Evolutionary conservation across 2,329 filamentous ascomycete genomes (phyloP).

Genomic region (Fusarium avenaceum): DNA sequence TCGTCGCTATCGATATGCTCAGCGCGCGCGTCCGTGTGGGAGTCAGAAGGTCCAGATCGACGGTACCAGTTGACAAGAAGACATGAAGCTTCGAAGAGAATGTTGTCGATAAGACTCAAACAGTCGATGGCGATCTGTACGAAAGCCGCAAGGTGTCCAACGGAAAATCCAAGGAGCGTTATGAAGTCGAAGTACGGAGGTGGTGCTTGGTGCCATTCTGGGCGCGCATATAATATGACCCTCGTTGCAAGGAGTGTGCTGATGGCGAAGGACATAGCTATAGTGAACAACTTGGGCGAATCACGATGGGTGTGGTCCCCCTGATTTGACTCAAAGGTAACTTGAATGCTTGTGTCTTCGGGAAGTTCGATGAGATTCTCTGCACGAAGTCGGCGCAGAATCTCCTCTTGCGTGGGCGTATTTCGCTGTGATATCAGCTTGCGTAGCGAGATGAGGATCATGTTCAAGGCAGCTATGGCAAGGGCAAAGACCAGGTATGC

Average conservation of each 20-base stretch:
- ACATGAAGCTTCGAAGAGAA: neutral
- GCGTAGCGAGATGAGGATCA: neutral
- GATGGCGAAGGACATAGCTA: neutral
- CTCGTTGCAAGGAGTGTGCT: neutral
- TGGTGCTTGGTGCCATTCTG: neutral
- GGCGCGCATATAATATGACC: neutral
- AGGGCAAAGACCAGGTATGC: neutral
- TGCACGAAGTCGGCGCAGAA: neutral
- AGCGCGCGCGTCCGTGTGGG: neutral
- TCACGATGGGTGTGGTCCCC: neutral
- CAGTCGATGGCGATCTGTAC: neutral
- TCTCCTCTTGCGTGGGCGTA: neutral
- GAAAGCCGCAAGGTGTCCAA: neutral
- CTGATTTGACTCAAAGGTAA: neutral
- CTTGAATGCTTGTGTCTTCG: neutral
- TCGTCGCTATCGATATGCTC: neutral
- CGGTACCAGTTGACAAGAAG: neutral
- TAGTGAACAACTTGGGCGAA: neutral
- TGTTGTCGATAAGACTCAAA: neutral
- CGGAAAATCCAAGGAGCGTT: neutral
- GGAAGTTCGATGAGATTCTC: neutral
- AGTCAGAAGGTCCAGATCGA: neutral
- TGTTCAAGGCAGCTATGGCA: neutral
- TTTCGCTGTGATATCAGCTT: neutral
- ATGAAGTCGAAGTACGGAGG: neutral